phyloP scores from a whole-genome alignment of 345 rosid species.

The Salix koriyanagi region DNA sequence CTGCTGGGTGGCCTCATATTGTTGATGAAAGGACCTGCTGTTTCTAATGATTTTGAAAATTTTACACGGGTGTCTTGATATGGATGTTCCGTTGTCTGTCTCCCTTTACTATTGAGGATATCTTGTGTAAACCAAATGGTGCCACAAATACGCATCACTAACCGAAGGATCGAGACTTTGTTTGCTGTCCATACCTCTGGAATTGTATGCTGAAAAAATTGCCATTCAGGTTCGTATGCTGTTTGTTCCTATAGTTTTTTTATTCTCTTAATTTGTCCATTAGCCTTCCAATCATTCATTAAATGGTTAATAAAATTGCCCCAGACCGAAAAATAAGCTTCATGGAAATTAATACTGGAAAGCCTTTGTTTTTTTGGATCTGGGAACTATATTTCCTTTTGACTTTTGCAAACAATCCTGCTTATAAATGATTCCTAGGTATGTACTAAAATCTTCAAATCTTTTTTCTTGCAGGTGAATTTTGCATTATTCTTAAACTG shows the following conservation, averaged over 20 bases:
- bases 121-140: background rate
- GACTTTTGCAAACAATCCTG: too few relatives aligned
- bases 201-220: background rate
- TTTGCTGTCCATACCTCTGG: background rate
- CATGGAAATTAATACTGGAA: too few relatives aligned
- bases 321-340: too few relatives aligned
- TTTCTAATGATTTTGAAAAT: slow-evolving; percentile 18
- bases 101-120: background rate
- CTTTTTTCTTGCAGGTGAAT: background rate
- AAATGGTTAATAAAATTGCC: too few relatives aligned
- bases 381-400: too few relatives aligned
- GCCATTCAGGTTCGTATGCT: background rate
- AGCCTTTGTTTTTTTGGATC: too few relatives aligned
- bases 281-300: too few relatives aligned
- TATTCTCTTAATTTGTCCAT: background rate
- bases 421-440: background rate
- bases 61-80: background rate
- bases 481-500: background rate
- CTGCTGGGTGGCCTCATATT: slow-evolving; percentile 42
- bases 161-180: background rate
- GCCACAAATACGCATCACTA: background rate
- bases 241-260: background rate
- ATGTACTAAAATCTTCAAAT: background rate
- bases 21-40: slow-evolving; percentile 39
- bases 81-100: background rate